Percentiles rank a stretch among this genome's conserved stretches.
Evolutionary conservation across 2,329 filamentous ascomycete genomes (phyloP).

Genomic region (Exophiala phaeomuriformis): DNA sequence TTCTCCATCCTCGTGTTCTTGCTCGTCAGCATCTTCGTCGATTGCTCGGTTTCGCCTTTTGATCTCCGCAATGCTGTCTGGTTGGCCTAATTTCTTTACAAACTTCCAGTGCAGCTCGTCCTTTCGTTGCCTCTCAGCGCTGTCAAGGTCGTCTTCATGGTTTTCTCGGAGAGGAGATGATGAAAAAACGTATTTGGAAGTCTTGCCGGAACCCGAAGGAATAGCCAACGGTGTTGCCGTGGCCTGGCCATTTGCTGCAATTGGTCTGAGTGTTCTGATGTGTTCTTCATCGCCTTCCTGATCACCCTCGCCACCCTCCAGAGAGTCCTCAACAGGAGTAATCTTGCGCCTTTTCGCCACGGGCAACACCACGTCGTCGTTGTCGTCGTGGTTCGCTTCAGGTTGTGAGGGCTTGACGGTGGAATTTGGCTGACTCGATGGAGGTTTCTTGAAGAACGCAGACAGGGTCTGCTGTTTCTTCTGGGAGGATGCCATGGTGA

Average conservation of each 20-base stretch:
- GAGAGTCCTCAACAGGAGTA: constrained; percentile 26
- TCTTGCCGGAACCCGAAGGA: constrained; percentile 38
- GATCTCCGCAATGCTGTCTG: constrained; percentile 68
- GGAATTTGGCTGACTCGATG: neutral
- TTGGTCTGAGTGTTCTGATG: constrained; percentile 8
- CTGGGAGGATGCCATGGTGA: constrained; percentile 30
- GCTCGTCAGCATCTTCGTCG: constrained; percentile 47
- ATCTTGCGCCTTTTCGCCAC: constrained; percentile 37
- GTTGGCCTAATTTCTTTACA: constrained; percentile 79
- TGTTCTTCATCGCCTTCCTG: constrained; percentile 2
- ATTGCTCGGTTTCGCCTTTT: constrained; percentile 53
- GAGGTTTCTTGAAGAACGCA: constrained; percentile 21
- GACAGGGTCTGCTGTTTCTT: constrained; percentile 42
- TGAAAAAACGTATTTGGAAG: constrained; percentile 54
- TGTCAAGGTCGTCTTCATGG: constrained; percentile 33
- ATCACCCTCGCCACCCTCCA: constrained; percentile 20
- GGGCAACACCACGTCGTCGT: constrained; percentile 35
- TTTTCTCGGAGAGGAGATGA: constrained; percentile 41
- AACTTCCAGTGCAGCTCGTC: constrained; percentile 74
- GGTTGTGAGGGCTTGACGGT: neutral
- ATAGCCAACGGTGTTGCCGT: neutral
- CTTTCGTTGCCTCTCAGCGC: constrained; percentile 52
- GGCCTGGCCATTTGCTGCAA: constrained; percentile 16
- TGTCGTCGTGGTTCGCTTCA: constrained; percentile 35
- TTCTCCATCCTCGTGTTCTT: constrained; percentile 53